These are phyloP conservation scores for Castanopsis chinensis DNA, from an alignment of 306 rosid genomes.

Conservation along the genomic window DNA sequence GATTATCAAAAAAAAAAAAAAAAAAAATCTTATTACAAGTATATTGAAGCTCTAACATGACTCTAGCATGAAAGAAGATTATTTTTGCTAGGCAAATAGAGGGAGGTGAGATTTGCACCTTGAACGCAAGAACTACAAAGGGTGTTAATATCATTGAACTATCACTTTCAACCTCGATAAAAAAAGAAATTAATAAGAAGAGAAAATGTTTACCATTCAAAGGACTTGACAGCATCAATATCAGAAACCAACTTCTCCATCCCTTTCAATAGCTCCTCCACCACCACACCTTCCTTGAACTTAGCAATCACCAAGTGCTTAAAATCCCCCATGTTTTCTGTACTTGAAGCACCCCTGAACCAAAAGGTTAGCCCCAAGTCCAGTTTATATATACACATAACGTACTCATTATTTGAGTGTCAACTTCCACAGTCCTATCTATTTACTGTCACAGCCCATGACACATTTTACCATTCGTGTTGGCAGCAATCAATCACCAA, in stretches of 20 bases:
- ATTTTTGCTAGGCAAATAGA: no score
- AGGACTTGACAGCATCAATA: slow-evolving; percentile 72
- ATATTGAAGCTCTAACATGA: not conserved
- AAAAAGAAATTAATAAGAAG: not conserved
- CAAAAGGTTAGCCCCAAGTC: slow-evolving; percentile 16
- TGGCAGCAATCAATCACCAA: slow-evolving; percentile 30
- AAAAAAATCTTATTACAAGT: no score
- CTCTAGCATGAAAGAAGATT: not conserved
- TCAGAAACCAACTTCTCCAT: slow-evolving; percentile 71
- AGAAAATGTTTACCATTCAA: slow-evolving; percentile 56
- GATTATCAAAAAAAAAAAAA: no score
- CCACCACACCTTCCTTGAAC: slow-evolving; percentile 74
- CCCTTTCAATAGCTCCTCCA: slow-evolving; percentile 69
- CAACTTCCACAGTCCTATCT: slow-evolving; percentile 41
- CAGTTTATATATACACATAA: slow-evolving; percentile 38
- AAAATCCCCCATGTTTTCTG: slow-evolving; percentile 56
- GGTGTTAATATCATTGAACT: no score
- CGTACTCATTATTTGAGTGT: slow-evolving; percentile 19
- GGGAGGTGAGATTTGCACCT: no score
- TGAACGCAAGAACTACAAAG: no score
- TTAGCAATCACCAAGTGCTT: slow-evolving; percentile 81
- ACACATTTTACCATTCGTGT: slow-evolving; percentile 30
- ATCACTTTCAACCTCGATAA: no score
- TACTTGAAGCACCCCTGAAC: slow-evolving; percentile 8
- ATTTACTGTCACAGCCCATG: slow-evolving; percentile 36